A percentile compares a stretch with the other conserved stretches of the same genome.
These are phyloP conservation scores for Skeletonema marinoi DNA, from an alignment of 108 stramenopile genomes.

Conservation along the genomic window DNA sequence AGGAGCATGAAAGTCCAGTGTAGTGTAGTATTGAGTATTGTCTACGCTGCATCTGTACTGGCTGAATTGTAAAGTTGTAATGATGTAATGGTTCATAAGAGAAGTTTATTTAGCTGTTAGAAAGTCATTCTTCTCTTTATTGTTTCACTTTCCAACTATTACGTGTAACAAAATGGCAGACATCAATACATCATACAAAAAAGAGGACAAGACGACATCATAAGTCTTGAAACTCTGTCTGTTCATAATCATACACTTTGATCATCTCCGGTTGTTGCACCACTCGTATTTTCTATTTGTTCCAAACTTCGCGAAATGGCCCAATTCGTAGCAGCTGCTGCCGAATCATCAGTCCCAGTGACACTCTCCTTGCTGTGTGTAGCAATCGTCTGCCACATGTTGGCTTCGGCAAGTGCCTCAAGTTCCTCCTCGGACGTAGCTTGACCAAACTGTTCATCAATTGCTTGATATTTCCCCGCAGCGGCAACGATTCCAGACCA, in stretches of 20 bases:
- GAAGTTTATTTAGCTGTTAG: not conserved
- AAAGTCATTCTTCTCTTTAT: not conserved
- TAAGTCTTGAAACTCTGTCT: not conserved
- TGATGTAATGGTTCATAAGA: not conserved
- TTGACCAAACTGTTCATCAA: conserved; percentile 33
- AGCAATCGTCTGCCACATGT: conserved; percentile 84
- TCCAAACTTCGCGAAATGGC: conserved; percentile 75
- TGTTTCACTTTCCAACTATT: not conserved
- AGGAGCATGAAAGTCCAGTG: not conserved
- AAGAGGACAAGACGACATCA: not conserved
- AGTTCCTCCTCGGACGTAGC: conserved; percentile 60
- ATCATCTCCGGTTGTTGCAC: conserved; percentile 2
- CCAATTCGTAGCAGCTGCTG: conserved; percentile 81
- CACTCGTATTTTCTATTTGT: not conserved
- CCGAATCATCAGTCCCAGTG: not conserved
- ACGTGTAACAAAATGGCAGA: not conserved
- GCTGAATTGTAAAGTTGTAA: not conserved
- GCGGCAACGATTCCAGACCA: conserved; percentile 81
- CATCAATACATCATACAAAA: not conserved
- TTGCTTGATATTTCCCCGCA: conserved; percentile 54
- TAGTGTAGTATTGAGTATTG: not conserved
- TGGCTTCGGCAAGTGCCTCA: conserved; percentile 81
- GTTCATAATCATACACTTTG: conserved; percentile 16
- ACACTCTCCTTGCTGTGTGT: conserved; percentile 69
- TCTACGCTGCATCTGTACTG: too few relatives aligned